phyloP scores from a whole-genome alignment of 2,329 filamentous ascomycete species.

The Arthrobotrys conoides region DNA sequence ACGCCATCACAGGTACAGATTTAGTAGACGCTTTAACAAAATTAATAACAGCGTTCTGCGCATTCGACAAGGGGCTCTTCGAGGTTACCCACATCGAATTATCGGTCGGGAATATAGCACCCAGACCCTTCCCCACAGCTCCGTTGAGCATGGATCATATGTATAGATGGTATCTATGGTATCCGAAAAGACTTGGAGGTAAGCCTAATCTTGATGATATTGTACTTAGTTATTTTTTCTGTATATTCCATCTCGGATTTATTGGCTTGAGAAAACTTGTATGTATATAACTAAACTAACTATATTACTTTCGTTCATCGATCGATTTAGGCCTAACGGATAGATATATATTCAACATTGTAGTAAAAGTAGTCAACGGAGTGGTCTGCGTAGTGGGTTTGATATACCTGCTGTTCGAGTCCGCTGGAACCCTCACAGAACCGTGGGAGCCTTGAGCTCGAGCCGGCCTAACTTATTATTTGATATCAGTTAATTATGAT shows the following conservation, averaged over 20 bases:
- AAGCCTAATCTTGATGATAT: not conserved
- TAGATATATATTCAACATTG: not conserved
- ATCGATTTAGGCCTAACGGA: too few species aligned
- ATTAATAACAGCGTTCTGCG: not conserved
- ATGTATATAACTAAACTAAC: too few species aligned
- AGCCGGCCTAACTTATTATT: too few species aligned
- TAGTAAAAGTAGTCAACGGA: not conserved
- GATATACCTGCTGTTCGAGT: not conserved
- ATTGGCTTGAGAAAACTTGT: too few species aligned
- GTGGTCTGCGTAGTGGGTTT: not conserved
- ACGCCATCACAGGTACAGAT: not conserved
- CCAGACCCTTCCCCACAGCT: not conserved
- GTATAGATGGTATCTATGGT: constrained; percentile 21
- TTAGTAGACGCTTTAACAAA: not conserved
- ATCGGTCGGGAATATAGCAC: not conserved
- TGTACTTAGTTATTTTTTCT: not conserved
- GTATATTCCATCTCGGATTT: too few species aligned
- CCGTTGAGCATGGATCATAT: not conserved
- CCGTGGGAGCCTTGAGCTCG: too few species aligned
- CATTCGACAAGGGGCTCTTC: not conserved
- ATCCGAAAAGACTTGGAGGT: constrained; percentile 2
- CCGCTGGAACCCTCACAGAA: too few species aligned
- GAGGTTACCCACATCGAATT: constrained; percentile 1
- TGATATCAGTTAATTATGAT: too few species aligned
- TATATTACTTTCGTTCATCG: too few species aligned